Evolutionary conservation across 768 basidiomycete species (phyloP), one percentile per base, ranked within the genome.

Genomic region (Amanita rimosa): DNA sequence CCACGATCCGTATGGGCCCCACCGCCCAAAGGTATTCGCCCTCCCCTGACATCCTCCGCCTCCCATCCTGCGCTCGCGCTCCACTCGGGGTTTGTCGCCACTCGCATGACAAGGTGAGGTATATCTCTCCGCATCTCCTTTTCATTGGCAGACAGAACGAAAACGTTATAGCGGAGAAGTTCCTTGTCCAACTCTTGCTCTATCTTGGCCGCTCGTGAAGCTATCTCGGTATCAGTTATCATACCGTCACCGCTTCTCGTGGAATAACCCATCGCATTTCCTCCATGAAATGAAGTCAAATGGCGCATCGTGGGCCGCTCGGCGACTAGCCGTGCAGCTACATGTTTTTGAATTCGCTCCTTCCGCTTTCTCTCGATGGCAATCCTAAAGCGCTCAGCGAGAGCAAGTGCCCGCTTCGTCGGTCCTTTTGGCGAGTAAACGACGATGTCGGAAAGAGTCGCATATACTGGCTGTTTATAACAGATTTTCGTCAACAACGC

Each of bases 391-490:
- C 79, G 71, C 45, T 78, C 70, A 0, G 86, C 86, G 29, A 86
- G 71, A 19, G 72, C 65, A 37, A 79, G 58, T 0, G 83, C 76
- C n/a, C 73, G 69, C 6, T 70, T 67, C 2, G 70, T 68, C 0
- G 71, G 70, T 9, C 88, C 87, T 35, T 65, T 73, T 6, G 87
- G 87, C 11, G 87, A 90, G 64, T 93, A 94, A 22, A 95, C 68
- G 53, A 93, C 82, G 33, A 95, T 80, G 57, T 95, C 92, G 39
- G 88, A 90, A n/a, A 95, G 70, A 6, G 88, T 84, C 1, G 84
- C 82, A 56, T 88, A 90, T 50, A 93, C 85, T 38, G 86, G 79
- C 88, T 89, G 56, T 47, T 24, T 11, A 44, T 11, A 45, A 38
- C 17, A 42, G 31, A 44, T 33, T 21, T 35, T 27, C 34, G 42